Conservation (phyloP, 306 rosid species). For the Pyrus communis region DNA sequence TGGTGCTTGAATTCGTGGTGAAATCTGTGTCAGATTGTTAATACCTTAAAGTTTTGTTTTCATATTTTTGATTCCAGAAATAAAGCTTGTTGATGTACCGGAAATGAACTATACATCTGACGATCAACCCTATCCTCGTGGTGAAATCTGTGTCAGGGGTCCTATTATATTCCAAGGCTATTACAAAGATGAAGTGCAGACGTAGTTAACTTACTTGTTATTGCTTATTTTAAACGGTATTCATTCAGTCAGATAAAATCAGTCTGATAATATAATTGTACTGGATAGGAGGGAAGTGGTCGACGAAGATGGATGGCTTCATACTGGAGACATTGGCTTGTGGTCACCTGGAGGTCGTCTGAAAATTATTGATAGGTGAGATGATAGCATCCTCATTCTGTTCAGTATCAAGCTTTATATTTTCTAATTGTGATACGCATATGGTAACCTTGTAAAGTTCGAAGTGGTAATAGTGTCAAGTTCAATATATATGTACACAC, state of each 20-base stretch:
- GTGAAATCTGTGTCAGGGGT: conserved; percentile 99
- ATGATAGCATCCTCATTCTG: neutral
- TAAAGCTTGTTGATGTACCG: conserved; percentile 94
- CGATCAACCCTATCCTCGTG: conserved; percentile 90
- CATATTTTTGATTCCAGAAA: conserved; percentile 48
- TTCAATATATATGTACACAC: too few relatives aligned
- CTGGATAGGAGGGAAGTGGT: conserved; percentile 80
- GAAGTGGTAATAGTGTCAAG: neutral
- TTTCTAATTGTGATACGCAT: neutral
- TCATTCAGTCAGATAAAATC: conserved; percentile 8
- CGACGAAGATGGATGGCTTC: conserved; percentile 95
- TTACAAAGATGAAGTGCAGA: conserved; percentile 86
- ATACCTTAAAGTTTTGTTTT: conserved; percentile 17
- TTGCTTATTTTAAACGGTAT: conserved; percentile 11
- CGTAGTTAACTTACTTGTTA: conserved; percentile 45
- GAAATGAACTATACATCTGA: conserved; percentile 92
- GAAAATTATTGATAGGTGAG: conserved; percentile 92
- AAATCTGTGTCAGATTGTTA: too few relatives aligned
- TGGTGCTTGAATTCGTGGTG: too few relatives aligned
- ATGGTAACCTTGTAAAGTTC: neutral
- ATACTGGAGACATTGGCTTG: conserved; percentile 86
- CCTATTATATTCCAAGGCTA: conserved; percentile 80
- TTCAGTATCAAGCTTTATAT: neutral
- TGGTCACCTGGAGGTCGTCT: conserved; percentile 93
- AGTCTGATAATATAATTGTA: conserved; percentile 16